A percentile compares a stretch with the other conserved stretches of the same genome.
Conservation (phyloP, 805 yeast species). For the Isabelozyma rhagii region DNA sequence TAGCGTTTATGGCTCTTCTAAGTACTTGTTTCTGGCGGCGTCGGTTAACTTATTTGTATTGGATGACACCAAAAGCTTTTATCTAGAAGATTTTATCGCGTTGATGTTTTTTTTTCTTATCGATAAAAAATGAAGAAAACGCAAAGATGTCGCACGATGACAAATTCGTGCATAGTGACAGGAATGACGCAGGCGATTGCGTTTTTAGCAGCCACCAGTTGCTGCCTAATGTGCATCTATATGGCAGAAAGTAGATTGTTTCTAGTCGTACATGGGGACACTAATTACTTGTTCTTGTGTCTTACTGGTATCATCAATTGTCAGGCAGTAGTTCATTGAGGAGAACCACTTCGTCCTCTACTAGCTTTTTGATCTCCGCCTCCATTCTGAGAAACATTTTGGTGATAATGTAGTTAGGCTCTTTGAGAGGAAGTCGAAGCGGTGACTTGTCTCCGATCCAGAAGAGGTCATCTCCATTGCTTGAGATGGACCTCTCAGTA, state of each 20-base stretch:
- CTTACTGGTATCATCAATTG: too few relatives aligned
- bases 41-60: too few relatives aligned
- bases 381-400: slow-evolving; percentile 27
- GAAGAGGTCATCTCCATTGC: slow-evolving; percentile 20
- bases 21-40: too few relatives aligned
- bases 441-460: slow-evolving; percentile 75
- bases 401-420: slow-evolving; percentile 58
- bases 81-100: not conserved
- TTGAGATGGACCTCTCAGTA: not conserved
- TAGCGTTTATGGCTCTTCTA: too few relatives aligned
- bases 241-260: not conserved
- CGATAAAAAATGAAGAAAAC: not conserved
- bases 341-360: slow-evolving; percentile 5
- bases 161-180: not conserved
- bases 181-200: not conserved
- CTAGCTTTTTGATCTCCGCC: slow-evolving; percentile 11
- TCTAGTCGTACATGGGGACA: not conserved
- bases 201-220: too few relatives aligned
- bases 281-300: not conserved
- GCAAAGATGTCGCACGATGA: not conserved
- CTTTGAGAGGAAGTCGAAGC: slow-evolving; percentile 62
- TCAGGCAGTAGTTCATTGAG: not conserved
- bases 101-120: too few relatives aligned
- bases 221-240: too few relatives aligned
- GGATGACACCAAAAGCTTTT: too few relatives aligned